Percentiles rank a stretch among this genome's conserved stretches.
Evolutionary conservation across 1,284 basidiomycete genomes (phyloP).

Genomic region (Sutorius eximius): DNA sequence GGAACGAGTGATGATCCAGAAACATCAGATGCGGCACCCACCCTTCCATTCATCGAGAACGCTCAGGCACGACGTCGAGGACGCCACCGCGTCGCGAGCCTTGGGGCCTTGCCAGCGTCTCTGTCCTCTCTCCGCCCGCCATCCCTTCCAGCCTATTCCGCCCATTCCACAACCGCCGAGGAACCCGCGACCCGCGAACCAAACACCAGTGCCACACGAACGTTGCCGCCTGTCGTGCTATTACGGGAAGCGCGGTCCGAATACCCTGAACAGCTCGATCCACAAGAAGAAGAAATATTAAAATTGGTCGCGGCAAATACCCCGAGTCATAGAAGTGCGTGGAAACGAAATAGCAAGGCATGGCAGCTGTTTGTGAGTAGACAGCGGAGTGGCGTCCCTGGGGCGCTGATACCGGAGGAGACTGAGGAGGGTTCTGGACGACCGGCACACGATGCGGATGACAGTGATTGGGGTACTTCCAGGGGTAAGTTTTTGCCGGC

Average conservation of each 20-base stretch:
- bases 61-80: conserved; percentile 35
- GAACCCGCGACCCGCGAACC: neutral
- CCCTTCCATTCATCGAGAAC: conserved; percentile 50
- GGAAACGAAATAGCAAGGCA: conserved; percentile 61
- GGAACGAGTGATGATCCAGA: conserved; percentile 41
- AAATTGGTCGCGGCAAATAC: conserved; percentile 64
- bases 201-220: conserved; percentile 1
- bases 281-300: conserved; percentile 55
- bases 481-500: conserved; percentile 21
- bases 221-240: neutral
- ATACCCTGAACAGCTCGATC: conserved; percentile 34
- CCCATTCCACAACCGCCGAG: conserved; percentile 35
- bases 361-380: conserved; percentile 63
- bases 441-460: conserved; percentile 14
- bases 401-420: conserved; percentile 49
- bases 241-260: conserved; percentile 14
- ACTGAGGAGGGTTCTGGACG: conserved; percentile 35
- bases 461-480: conserved; percentile 25
- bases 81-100: conserved; percentile 32
- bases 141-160: conserved; percentile 64
- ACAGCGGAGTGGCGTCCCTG: conserved; percentile 37
- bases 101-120: conserved; percentile 50
- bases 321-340: conserved; percentile 68
- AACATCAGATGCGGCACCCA: conserved; percentile 27
- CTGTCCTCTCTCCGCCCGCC: conserved; percentile 62